Percentiles rank a stretch among this genome's conserved stretches.
These are phyloP conservation scores for Trichoderma lentiforme DNA, from an alignment of 2,329 filamentous ascomycete genomes.

Conservation along the genomic window DNA sequence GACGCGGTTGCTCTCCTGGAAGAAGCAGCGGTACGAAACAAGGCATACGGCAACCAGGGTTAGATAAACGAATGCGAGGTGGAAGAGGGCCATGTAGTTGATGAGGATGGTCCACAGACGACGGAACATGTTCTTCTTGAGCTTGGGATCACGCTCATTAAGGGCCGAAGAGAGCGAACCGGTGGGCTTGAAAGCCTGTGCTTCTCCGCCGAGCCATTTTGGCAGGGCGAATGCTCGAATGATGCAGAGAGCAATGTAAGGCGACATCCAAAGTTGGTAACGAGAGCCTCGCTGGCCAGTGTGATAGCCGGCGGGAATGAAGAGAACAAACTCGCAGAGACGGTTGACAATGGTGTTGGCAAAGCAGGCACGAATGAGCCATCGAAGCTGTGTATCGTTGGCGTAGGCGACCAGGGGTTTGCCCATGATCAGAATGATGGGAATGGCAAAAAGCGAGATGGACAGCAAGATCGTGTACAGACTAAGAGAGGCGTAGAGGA, in stretches of 20 bases:
- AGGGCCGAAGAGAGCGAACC: conserved; percentile 54
- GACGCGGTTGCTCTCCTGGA: conserved; percentile 32
- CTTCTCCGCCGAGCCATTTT: conserved; percentile 56
- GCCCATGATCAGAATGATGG: conserved; percentile 55
- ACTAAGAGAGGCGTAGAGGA: conserved; percentile 53
- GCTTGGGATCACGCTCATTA: conserved; percentile 55
- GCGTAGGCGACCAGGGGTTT: conserved; percentile 56
- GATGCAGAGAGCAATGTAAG: conserved; percentile 57
- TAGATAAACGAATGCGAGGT: conserved; percentile 52
- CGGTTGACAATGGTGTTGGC: conserved; percentile 49
- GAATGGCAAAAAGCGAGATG: conserved; percentile 55
- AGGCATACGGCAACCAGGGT: conserved; percentile 49
- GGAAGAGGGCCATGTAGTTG: conserved; percentile 55
- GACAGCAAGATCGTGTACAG: conserved; percentile 55
- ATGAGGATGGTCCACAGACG: conserved; percentile 53
- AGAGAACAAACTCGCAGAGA: conserved; percentile 57
- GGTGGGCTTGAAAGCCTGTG: conserved; percentile 58
- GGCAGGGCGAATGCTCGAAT: conserved; percentile 57
- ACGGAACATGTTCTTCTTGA: conserved; percentile 49
- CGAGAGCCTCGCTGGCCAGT: conserved; percentile 55
- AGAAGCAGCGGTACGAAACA: conserved; percentile 50
- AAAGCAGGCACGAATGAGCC: conserved; percentile 56
- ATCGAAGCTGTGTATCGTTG: conserved; percentile 51
- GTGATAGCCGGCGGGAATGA: conserved; percentile 56
- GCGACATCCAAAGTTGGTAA: conserved; percentile 61